Conservation (phyloP, 2,329 filamentous ascomycete genomes). For the Boeremia exigua region DNA sequence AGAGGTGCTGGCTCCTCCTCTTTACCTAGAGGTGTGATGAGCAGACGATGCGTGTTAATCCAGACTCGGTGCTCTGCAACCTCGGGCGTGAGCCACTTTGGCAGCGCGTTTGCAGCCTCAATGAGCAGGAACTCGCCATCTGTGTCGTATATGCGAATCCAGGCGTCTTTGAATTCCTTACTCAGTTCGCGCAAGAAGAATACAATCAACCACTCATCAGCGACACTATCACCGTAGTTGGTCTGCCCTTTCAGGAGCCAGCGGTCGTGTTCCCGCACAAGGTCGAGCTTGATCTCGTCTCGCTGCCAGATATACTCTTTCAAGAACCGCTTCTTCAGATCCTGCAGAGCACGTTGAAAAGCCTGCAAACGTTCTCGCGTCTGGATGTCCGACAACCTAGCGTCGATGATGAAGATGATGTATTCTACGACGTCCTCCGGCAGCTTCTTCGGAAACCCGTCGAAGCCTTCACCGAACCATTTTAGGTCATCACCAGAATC, state of each 20-base stretch:
- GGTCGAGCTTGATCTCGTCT: conserved; percentile 75
- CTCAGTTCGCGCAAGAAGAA: conserved; percentile 85
- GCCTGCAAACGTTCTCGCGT: conserved; percentile 71
- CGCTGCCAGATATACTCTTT: conserved; percentile 95
- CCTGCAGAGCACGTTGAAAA: conserved; percentile 71
- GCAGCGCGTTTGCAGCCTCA: conserved; percentile 87
- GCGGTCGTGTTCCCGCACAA: conserved; percentile 62
- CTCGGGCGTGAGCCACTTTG: conserved; percentile 90
- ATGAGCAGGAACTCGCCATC: conserved; percentile 96
- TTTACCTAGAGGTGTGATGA: conserved; percentile 68
- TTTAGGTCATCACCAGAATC: conserved; percentile 60
- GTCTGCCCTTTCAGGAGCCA: conserved; percentile 76
- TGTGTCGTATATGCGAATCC: conserved; percentile 82
- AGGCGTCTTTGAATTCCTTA: conserved; percentile 72
- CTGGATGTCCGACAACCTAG: conserved; percentile 60
- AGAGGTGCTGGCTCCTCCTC: conserved; percentile 51
- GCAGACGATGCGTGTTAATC: conserved; percentile 79
- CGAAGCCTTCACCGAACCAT: conserved; percentile 70
- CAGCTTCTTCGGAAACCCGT: conserved; percentile 69
- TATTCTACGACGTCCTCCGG: conserved; percentile 90
- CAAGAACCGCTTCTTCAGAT: conserved; percentile 69
- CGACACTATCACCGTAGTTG: conserved; percentile 91
- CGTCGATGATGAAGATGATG: conserved; percentile 73
- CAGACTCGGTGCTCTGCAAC: conserved; percentile 87
- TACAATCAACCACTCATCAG: conserved; percentile 97